phyloP scores from a whole-genome alignment of 805 yeast species.

The Teunomyces stri region DNA sequence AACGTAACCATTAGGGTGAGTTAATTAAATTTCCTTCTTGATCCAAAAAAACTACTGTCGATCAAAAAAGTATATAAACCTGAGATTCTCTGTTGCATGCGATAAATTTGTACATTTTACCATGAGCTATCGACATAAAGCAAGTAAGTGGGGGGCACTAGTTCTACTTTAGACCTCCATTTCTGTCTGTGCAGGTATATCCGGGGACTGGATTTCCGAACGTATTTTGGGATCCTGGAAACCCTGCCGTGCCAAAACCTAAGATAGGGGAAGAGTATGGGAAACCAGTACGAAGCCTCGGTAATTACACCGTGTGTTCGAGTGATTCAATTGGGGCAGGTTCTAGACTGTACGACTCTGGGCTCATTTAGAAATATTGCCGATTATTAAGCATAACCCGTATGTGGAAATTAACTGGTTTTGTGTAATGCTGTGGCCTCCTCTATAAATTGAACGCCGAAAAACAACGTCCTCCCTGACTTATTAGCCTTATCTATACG shows the following conservation, averaged over 20 bases:
- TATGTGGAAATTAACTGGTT: constrained; percentile 2
- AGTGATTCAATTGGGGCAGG: neutral
- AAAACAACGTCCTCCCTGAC: neutral
- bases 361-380: no score
- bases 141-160: no score
- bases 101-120: no score
- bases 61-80: constrained; percentile 1
- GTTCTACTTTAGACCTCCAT: no score
- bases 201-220: no score
- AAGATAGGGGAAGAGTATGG: no score
- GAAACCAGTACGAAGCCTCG: no score
- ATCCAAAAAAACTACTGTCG: neutral
- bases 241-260: no score
- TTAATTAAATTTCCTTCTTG: constrained; percentile 1
- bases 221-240: no score
- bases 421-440: constrained; percentile 1
- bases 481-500: neutral
- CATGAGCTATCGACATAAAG: no score
- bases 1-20: constrained; percentile 4
- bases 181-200: no score
- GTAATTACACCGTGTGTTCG: neutral
- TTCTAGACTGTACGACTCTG: neutral
- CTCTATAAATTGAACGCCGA: neutral
- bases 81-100: neutral
- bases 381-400: neutral